These are phyloP conservation scores for Hyaloscypha finlandica DNA, from an alignment of 495 filamentous ascomycete genomes.

Conservation along the genomic window DNA sequence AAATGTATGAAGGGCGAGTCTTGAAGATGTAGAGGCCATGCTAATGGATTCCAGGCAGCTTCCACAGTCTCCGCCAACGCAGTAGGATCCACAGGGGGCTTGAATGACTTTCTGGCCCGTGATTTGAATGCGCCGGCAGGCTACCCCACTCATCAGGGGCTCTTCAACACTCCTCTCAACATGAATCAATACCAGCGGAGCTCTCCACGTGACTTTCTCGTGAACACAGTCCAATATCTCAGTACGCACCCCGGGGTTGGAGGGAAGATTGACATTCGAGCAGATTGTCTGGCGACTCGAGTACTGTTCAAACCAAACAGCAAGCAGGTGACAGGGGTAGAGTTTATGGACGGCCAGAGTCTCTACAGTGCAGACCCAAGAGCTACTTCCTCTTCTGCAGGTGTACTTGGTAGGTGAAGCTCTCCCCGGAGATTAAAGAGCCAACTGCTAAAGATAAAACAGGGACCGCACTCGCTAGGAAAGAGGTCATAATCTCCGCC, in stretches of 20 bases:
- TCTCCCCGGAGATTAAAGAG: background rate
- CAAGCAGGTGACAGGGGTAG: constrained; percentile 61
- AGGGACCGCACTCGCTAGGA: background rate
- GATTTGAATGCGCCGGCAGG: background rate
- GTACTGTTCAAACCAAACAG: constrained; percentile 45
- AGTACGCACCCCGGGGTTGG: constrained; percentile 52
- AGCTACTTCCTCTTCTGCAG: background rate
- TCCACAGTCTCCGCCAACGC: background rate
- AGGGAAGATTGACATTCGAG: constrained; percentile 58
- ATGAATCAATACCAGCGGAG: background rate
- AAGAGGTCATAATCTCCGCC: constrained; percentile 63
- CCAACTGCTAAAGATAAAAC: background rate
- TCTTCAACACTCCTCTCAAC: background rate
- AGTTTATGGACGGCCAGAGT: constrained; percentile 59
- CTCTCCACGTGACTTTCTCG: constrained; percentile 51
- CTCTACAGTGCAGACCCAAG: constrained; percentile 54
- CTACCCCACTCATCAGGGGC: background rate
- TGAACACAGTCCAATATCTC: constrained; percentile 49
- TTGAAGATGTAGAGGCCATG: background rate
- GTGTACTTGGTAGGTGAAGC: background rate
- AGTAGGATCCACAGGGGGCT: background rate
- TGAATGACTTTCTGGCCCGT: background rate
- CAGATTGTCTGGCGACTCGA: constrained; percentile 63
- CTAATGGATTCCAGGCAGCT: background rate
- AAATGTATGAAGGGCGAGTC: background rate